Evolutionary conservation across 768 basidiomycete genomes (phyloP), one percentile per base, ranked within the genome.

Genomic region (Boletus bicolor): DNA sequence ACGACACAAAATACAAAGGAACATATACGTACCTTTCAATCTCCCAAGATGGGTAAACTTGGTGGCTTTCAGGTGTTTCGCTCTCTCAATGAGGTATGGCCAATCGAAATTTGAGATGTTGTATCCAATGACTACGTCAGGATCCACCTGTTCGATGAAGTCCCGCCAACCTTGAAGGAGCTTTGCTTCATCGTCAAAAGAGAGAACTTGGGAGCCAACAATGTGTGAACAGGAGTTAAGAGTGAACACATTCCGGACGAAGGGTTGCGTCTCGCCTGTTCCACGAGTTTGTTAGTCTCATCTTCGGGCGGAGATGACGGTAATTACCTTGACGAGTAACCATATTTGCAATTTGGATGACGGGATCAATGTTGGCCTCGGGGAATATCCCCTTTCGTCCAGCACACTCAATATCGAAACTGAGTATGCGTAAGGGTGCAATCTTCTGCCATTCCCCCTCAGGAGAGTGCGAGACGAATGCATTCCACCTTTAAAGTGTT

Each of bases 301-400:
- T 44, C 24, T 24, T 41, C 24, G 21, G 21, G 44, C 1, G 21
- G n/a, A 24, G 1, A 10, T 11, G 6, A 43, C 3, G 8, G 39
- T 26, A 32, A 3, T 15, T 60, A 75, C 95, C 95, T 82, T 99
- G 97, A 5, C 90, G 81, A 36, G 95, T 98, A 11, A 98, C 96
- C 97, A 98, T 98, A 70, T 93, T 97, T 1, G 96, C 97, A 56
- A 98, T 98, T 67, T 98, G 97, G 64, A 98, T 98, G 53, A 99
- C 93, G 9, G 96, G 96, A 72, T 99, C 97, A 32, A 80, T 69
- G 10, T 85, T 77, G 8, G 97, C 80, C 66, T 98, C 97, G 0
- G 97, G 97, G 67, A 99, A 99, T 62, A 98, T 89, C 32, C 97
- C 97, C 66, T 98, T 98, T 26, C 97, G 78, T 21, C 97, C 97